Evolutionary conservation across 768 basidiomycete genomes (phyloP), one percentile per base, ranked within the genome.

Genomic region (Trametes elegans): DNA sequence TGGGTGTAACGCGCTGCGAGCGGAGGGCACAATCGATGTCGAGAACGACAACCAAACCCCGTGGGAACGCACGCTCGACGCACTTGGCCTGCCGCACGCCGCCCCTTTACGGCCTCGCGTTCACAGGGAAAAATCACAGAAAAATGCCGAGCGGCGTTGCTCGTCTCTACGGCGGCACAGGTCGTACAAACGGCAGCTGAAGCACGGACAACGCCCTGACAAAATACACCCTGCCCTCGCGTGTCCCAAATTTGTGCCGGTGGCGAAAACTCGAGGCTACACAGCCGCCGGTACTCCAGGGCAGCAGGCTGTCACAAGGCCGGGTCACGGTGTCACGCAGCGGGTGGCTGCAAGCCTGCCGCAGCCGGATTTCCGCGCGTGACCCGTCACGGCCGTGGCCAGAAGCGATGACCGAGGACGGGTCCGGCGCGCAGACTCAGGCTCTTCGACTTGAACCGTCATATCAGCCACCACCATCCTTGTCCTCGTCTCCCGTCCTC

Each of bases 1-100:
- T 58, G 62, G n/a, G 48, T 51, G 58, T 62, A 63, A 63, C 59
- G 51, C 51, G 62, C 62, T 63, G 56, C 54, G 58, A 63, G 62
- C 59, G 58, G 61, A 58, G 62, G 42, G 53, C 32, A 43, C 46
- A 59, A 62, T 60, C 62, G 62, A 60, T 60, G 62, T 63, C 49
- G 58, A 50, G 57, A 63, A 60, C 56, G 53, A 58, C 62, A 58
- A 63, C 51, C 55, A 62, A 60, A 63, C 57, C 53, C 62, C 62
- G 62, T 63, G 62, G 62, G 62, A 63, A 63, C 36, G 16, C 49
- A 11, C 34, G 5, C 49, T n/a, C 28, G 50, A 36, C 52, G 46
- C 51, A 49, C 43, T 53, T 53, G 50, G 45, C 55, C 40, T 43
- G 34, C 55, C 47, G 43, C 54, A 51, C 55, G 51, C 41, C 35